phyloP scores from a whole-genome alignment of 306 rosid species.

The Erythrophleum fordii region DNA sequence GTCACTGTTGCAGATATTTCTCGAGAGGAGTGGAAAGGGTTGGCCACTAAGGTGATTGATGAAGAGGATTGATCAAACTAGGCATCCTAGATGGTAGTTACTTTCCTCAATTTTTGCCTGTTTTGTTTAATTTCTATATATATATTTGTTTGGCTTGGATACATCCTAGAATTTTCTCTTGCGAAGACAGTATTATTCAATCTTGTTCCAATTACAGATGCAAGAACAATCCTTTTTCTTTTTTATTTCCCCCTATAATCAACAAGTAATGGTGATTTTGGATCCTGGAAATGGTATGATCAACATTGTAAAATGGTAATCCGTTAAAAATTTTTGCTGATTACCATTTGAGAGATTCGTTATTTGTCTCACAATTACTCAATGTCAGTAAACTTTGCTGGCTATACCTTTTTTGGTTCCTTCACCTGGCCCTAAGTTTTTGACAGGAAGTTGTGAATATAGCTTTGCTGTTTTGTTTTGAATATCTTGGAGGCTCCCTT shows the following conservation, averaged over 20 bases:
- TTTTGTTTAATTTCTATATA: background rate
- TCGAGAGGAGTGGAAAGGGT: constrained; percentile 45
- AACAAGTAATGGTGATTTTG: background rate
- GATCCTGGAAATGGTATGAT: too few relatives aligned
- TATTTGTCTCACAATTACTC: too few relatives aligned
- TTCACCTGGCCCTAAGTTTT: too few relatives aligned
- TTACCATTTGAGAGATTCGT: too few relatives aligned
- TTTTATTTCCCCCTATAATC: too few relatives aligned
- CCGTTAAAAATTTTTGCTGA: too few relatives aligned
- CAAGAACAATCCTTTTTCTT: background rate
- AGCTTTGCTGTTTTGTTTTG: background rate
- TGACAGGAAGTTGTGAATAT: background rate
- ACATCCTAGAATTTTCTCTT: background rate
- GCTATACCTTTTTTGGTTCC: too few relatives aligned
- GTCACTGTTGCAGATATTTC: constrained; percentile 49
- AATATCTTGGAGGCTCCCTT: background rate
- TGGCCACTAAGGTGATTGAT: constrained; percentile 54
- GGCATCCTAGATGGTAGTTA: background rate
- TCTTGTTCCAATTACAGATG: background rate
- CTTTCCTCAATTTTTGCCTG: constrained; percentile 25
- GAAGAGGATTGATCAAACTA: constrained; percentile 46
- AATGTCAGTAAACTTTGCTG: too few relatives aligned
- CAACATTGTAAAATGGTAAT: too few relatives aligned
- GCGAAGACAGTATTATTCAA: too few relatives aligned
- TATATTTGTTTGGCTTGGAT: background rate